Percentiles rank a stretch among this genome's conserved stretches.
Conservation (phyloP, 108 stramenopile species). For the Mayamaea pseudoterrestris region DNA sequence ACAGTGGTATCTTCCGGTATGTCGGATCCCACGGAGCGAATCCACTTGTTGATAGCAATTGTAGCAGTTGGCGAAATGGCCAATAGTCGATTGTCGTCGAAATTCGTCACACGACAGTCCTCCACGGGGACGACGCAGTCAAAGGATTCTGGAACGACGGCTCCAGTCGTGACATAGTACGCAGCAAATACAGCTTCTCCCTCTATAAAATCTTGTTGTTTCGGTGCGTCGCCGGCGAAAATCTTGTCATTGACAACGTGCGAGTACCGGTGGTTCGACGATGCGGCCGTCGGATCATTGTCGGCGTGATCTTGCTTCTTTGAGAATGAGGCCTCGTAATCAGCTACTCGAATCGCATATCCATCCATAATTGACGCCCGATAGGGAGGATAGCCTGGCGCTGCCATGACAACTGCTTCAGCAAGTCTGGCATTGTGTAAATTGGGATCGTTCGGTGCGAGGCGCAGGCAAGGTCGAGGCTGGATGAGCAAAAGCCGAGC, state of each 20-base stretch:
- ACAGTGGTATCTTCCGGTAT: constrained; percentile 37
- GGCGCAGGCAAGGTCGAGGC: constrained; percentile 1
- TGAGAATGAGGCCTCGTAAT: constrained; percentile 1
- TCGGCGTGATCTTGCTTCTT: constrained; percentile 2
- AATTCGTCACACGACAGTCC: constrained; percentile 28
- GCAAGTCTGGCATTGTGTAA: constrained; percentile 37
- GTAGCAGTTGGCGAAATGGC: constrained; percentile 9
- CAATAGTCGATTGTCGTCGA: constrained; percentile 1
- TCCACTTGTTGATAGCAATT: constrained; percentile 40
- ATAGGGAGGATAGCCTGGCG: constrained; percentile 69
- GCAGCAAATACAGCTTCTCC: constrained; percentile 10
- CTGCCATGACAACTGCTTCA: constrained; percentile 28
- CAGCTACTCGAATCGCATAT: constrained; percentile 40
- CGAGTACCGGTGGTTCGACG: neutral
- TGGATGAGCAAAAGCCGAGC: constrained; percentile 14
- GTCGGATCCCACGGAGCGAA: constrained; percentile 70
- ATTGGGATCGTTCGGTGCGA: neutral
- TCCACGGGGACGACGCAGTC: constrained; percentile 79
- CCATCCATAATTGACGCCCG: constrained; percentile 82
- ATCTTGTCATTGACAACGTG: constrained; percentile 44
- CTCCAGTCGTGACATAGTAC: constrained; percentile 75
- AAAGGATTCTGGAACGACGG: constrained; percentile 46
- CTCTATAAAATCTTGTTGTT: constrained; percentile 1
- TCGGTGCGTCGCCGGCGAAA: constrained; percentile 41
- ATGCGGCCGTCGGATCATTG: constrained; percentile 12